phyloP scores from a whole-genome alignment of 2,329 filamentous ascomycete genomes.

The Atkinsonella texensis region DNA sequence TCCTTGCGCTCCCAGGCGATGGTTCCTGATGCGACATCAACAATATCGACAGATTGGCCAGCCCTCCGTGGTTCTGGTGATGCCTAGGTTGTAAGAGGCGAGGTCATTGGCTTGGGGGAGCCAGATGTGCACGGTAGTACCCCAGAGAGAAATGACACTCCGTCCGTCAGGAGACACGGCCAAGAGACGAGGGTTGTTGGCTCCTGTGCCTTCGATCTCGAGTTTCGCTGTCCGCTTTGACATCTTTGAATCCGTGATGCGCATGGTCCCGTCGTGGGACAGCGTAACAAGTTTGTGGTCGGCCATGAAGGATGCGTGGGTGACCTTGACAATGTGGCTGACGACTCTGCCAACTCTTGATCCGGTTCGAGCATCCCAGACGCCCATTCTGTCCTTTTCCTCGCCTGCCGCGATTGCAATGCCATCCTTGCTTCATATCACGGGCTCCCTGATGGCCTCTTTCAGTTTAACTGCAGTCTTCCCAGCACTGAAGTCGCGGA shows the following conservation, averaged over 20 bases:
- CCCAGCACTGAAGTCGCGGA: conserved; percentile 19
- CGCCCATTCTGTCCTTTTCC: conserved; percentile 15
- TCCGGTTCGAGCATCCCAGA: conserved; percentile 21
- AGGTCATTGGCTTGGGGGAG: conserved; percentile 19
- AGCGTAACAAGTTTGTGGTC: conserved; percentile 22
- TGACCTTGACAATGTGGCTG: conserved; percentile 24
- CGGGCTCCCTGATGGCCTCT: conserved; percentile 16
- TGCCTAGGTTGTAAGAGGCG: conserved; percentile 23
- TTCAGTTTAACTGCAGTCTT: conserved; percentile 21
- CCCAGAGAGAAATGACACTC: conserved; percentile 27
- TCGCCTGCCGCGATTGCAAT: conserved; percentile 20
- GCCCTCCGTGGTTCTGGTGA: conserved; percentile 23
- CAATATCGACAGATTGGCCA: conserved; percentile 30
- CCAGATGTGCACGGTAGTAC: conserved; percentile 26
- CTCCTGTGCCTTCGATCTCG: conserved; percentile 18
- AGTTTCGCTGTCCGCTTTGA: conserved; percentile 24
- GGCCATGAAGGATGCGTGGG: conserved; percentile 24
- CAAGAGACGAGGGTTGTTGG: conserved; percentile 20
- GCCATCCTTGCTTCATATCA: conserved; percentile 22
- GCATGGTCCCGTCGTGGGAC: conserved; percentile 25
- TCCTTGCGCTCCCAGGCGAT: conserved; percentile 17
- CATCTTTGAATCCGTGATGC: conserved; percentile 21
- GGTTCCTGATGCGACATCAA: conserved; percentile 23
- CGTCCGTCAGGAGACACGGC: conserved; percentile 21
- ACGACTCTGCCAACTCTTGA: conserved; percentile 18